Conservation (phyloP, 2,329 filamentous ascomycete species). For the Phaeosphaeria sp. region DNA sequence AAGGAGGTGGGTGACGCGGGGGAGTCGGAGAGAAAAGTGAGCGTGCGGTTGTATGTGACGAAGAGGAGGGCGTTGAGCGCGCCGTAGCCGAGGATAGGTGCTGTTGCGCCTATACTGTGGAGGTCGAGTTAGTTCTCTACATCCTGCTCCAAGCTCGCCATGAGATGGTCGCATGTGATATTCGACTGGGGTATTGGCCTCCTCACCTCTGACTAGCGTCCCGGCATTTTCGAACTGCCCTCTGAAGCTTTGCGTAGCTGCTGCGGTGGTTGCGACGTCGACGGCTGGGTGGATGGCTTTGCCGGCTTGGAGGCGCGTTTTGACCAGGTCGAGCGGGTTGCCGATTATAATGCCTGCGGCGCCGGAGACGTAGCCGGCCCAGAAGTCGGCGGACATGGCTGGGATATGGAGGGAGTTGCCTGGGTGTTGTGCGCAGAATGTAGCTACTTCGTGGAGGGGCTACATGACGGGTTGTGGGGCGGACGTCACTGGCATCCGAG, state of each 20-base stretch:
- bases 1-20: slow-evolving; percentile 54
- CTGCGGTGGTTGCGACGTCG: slow-evolving; percentile 14
- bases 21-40: slow-evolving; percentile 62
- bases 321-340: slow-evolving; percentile 82
- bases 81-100: slow-evolving; percentile 87
- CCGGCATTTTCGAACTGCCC: slow-evolving; percentile 47
- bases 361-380: slow-evolving; percentile 89
- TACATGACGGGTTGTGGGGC: slow-evolving; percentile 2
- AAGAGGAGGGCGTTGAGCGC: slow-evolving; percentile 91
- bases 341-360: slow-evolving; percentile 86
- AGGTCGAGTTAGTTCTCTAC: slow-evolving; percentile 9
- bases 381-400: slow-evolving; percentile 86
- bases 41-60: slow-evolving; percentile 86
- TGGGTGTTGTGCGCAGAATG: not conserved
- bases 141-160: not conserved
- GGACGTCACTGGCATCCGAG: not conserved
- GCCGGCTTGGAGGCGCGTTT: slow-evolving; percentile 80
- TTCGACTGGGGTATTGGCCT: not conserved
- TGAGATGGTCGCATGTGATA: not conserved
- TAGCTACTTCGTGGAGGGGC: not conserved
- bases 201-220: slow-evolving; percentile 46
- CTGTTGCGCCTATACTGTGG: slow-evolving; percentile 69
- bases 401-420: slow-evolving; percentile 1
- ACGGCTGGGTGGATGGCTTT: slow-evolving; percentile 18
- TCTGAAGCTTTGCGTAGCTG: slow-evolving; percentile 28